A percentile compares a stretch with the other conserved stretches of the same genome.
These are phyloP conservation scores for Diospyros kaki DNA, from an alignment of 148 eudicot species.

Conservation along the genomic window DNA sequence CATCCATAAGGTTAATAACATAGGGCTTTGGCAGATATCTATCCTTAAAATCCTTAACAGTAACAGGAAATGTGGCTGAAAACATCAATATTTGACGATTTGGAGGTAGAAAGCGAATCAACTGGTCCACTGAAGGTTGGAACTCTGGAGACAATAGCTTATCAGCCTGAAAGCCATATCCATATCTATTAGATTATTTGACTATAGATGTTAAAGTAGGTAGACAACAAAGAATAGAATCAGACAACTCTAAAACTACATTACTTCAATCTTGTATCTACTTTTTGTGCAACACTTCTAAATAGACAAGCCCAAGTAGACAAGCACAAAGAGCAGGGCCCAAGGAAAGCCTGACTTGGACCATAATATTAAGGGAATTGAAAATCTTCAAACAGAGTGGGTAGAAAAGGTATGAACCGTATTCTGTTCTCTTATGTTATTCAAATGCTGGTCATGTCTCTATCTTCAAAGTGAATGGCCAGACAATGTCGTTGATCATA, in stretches of 20 bases:
- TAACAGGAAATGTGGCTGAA: slow-evolving; percentile 93
- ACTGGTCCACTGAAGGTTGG: slow-evolving; percentile 77
- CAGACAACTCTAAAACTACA: neutral
- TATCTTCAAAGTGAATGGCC: neutral
- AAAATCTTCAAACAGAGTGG: too few relatives aligned
- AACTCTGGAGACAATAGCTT: slow-evolving; percentile 89
- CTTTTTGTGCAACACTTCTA: neutral
- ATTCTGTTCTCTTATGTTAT: neutral
- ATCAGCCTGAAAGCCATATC: slow-evolving; percentile 62
- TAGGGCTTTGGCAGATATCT: slow-evolving; percentile 67
- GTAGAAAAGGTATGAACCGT: neutral
- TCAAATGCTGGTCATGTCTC: neutral
- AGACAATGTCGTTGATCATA: neutral
- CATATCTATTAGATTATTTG: slow-evolving; percentile 4
- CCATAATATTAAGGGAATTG: neutral
- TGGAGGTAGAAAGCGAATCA: slow-evolving; percentile 55
- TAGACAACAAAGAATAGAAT: neutral
- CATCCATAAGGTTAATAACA: slow-evolving; percentile 84
- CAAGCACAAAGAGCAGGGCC: neutral
- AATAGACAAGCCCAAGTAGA: neutral
- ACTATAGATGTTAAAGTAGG: neutral
- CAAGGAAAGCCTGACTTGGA: neutral
- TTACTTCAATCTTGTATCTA: neutral
- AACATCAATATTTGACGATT: slow-evolving; percentile 85
- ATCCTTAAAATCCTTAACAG: slow-evolving; percentile 79